These are phyloP conservation scores for Penicillium canariense DNA, from an alignment of 495 filamentous ascomycete genomes.

Conservation along the genomic window DNA sequence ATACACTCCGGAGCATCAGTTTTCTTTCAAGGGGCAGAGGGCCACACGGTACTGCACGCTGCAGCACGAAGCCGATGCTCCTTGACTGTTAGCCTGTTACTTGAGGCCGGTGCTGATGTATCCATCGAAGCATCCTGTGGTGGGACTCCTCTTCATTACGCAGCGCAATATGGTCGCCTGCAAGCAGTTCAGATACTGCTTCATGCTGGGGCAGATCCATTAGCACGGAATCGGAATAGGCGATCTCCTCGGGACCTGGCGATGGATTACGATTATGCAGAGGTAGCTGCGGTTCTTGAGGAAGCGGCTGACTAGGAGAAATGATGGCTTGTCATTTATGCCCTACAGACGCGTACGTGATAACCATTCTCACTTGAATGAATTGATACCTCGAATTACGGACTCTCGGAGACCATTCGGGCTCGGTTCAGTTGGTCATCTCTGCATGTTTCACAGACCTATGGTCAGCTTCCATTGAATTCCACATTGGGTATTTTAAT, in stretches of 20 bases:
- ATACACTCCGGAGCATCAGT: neutral
- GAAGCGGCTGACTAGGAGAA: neutral
- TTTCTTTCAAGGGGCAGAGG: neutral
- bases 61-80: neutral
- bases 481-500: too few relatives aligned
- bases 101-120: neutral
- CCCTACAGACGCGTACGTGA: too few relatives aligned
- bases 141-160: neutral
- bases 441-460: too few relatives aligned
- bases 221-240: neutral
- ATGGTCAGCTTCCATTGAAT: too few relatives aligned
- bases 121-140: neutral
- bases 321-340: too few relatives aligned
- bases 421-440: too few relatives aligned
- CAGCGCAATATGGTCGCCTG: neutral
- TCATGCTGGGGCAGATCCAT: too few relatives aligned
- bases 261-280: neutral
- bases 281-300: neutral
- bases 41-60: neutral
- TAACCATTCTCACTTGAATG: too few relatives aligned
- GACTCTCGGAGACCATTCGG: too few relatives aligned
- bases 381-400: too few relatives aligned
- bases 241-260: neutral
- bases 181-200: neutral
- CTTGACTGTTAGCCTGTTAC: neutral